Conservation (phyloP, 2,329 filamentous ascomycete species). For the Aspergillus texensis region DNA sequence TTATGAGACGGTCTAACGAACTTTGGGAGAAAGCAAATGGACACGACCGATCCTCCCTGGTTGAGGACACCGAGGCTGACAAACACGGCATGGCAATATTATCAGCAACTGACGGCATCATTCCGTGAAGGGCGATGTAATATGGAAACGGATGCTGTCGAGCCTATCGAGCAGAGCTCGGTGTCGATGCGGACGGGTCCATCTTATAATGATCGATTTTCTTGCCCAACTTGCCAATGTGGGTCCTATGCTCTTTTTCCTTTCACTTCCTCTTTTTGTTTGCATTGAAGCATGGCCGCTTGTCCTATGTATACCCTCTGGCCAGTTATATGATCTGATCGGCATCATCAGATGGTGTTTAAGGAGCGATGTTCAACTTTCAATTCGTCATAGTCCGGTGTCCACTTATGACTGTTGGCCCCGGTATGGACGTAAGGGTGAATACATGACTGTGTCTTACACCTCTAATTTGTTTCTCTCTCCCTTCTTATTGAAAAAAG, state of each 20-base stretch:
- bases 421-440: not conserved
- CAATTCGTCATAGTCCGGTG: not conserved
- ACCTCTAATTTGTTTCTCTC: too few relatives aligned
- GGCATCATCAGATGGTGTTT: not conserved
- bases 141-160: not conserved
- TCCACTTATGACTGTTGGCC: not conserved
- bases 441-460: not conserved
- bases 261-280: not conserved
- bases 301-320: not conserved
- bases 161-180: not conserved
- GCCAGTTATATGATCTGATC: constrained; percentile 3
- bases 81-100: constrained; percentile 23
- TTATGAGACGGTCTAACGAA: not conserved
- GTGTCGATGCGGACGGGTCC: not conserved
- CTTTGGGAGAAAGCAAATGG: not conserved
- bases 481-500: not conserved
- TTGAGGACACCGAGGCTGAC: not conserved
- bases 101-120: constrained; percentile 22
- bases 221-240: not conserved
- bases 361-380: constrained; percentile 1
- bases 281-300: not conserved
- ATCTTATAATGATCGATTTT: not conserved
- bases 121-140: constrained; percentile 9
- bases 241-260: not conserved
- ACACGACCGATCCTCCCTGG: not conserved